Conservation (phyloP, 805 yeast species). For the Kluyveromyces wickerhamii region DNA sequence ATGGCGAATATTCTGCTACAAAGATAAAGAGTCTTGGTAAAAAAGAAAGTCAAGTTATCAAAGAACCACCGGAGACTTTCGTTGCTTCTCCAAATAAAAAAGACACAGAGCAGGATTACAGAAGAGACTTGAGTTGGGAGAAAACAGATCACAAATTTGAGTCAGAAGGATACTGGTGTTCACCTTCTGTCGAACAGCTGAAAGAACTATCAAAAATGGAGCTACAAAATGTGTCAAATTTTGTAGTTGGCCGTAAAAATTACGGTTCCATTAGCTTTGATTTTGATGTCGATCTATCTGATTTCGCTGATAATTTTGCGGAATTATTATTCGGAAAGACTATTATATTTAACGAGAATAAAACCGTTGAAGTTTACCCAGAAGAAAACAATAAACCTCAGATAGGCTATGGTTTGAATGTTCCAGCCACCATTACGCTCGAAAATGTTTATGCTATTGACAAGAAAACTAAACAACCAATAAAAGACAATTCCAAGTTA, state of each 20-base stretch:
- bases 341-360: conserved; percentile 39
- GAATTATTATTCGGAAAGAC: conserved; percentile 34
- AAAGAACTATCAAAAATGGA: conserved; percentile 37
- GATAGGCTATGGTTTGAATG: conserved; percentile 61
- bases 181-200: conserved; percentile 52
- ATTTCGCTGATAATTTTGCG: conserved; percentile 35
- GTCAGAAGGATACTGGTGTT: conserved; percentile 55
- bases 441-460: conserved; percentile 50
- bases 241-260: conserved; percentile 60
- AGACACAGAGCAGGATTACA: not conserved
- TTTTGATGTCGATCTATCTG: conserved; percentile 61
- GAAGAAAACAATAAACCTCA: conserved; percentile 46
- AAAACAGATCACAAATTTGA: not conserved
- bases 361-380: conserved; percentile 57
- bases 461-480: conserved; percentile 22
- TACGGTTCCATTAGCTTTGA: conserved; percentile 61
- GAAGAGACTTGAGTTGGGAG: not conserved
- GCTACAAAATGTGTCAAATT: conserved; percentile 49
- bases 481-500: conserved; percentile 29
- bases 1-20: conserved; percentile 20
- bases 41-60: not conserved
- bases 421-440: conserved; percentile 65
- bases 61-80: not conserved
- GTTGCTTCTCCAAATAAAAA: not conserved
- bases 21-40: conserved; percentile 9